Percentiles rank a stretch among this genome's conserved stretches.
Conservation (phyloP, 2,329 filamentous ascomycete species). For the Talaromyces sp. region DNA sequence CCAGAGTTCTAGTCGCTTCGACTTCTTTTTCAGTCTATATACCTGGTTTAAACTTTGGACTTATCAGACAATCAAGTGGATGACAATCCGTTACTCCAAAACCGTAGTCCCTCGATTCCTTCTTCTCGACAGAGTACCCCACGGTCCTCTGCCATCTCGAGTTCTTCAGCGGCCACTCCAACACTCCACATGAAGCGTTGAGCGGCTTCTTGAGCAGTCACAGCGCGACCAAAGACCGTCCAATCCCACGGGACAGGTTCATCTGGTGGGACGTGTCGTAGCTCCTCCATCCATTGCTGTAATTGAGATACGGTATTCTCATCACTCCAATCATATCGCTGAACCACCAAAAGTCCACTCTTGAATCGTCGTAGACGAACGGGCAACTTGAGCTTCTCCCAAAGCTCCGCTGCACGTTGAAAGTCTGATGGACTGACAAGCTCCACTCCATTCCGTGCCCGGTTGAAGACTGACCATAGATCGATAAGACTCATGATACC, state of each 20-base stretch:
- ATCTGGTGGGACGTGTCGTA: conserved; percentile 68
- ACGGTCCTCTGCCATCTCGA: conserved; percentile 94
- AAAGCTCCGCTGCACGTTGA: conserved; percentile 82
- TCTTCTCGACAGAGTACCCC: conserved; percentile 89
- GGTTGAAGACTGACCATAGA: conserved; percentile 92
- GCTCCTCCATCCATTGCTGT: conserved; percentile 73
- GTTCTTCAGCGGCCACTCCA: conserved; percentile 89
- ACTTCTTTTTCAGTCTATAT: background rate
- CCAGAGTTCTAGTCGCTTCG: background rate
- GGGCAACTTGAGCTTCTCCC: conserved; percentile 84
- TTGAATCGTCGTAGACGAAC: conserved; percentile 86
- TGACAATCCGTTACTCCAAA: conserved; percentile 75
- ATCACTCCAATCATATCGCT: conserved; percentile 83
- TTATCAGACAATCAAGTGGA: no score
- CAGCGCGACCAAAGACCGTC: conserved; percentile 75
- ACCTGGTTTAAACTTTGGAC: background rate
- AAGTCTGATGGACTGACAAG: conserved; percentile 91
- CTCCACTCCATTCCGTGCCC: conserved; percentile 88
- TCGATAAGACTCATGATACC: conserved; percentile 90
- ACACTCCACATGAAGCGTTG: conserved; percentile 96
- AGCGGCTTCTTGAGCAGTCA: conserved; percentile 87
- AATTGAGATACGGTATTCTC: conserved; percentile 82
- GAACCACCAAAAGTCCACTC: conserved; percentile 91
- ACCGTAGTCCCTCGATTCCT: conserved; percentile 84
- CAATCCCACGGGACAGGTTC: conserved; percentile 74